Evolutionary conservation across 148 eudicot genomes (phyloP).

Genomic region (Chenopodium berlandieri): DNA sequence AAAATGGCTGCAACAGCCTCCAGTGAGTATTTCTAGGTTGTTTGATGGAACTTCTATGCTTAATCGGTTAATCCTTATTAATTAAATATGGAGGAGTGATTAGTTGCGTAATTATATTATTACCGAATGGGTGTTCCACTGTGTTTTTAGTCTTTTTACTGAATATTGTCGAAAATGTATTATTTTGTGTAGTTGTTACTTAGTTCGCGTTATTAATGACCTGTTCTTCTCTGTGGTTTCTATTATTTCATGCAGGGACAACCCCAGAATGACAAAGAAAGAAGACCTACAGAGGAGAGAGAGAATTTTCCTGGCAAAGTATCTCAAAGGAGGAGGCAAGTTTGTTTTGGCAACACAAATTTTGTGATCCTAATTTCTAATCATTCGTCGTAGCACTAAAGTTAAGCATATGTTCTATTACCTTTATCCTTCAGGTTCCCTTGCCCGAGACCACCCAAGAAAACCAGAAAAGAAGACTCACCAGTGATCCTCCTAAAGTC

Average conservation of each 20-base stretch:
- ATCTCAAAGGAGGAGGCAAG: constrained; percentile 46
- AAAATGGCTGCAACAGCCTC: constrained; percentile 21
- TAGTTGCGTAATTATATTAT: background rate
- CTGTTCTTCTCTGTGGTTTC: background rate
- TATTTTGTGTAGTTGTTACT: background rate
- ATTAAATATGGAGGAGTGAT: background rate
- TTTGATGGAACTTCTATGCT: background rate
- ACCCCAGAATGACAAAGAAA: constrained; percentile 28
- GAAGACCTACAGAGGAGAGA: constrained; percentile 22
- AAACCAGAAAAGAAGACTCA: constrained; percentile 34
- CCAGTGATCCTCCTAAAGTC: constrained; percentile 47
- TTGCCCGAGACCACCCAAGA: constrained; percentile 40
- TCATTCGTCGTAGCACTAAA: background rate
- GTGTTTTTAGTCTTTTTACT: background rate
- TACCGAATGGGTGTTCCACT: background rate
- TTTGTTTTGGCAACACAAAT: background rate
- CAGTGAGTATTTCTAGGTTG: background rate
- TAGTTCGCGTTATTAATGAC: background rate
- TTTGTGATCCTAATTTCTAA: background rate
- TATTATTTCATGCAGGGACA: constrained; percentile 32
- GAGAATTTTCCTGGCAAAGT: constrained; percentile 24
- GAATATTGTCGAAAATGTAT: background rate
- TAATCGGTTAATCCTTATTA: background rate
- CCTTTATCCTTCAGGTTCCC: constrained; percentile 35
- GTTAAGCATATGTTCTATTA: no score